These are phyloP conservation scores for Fusarium devonianum DNA, from an alignment of 2,329 filamentous ascomycete genomes.

Conservation along the genomic window DNA sequence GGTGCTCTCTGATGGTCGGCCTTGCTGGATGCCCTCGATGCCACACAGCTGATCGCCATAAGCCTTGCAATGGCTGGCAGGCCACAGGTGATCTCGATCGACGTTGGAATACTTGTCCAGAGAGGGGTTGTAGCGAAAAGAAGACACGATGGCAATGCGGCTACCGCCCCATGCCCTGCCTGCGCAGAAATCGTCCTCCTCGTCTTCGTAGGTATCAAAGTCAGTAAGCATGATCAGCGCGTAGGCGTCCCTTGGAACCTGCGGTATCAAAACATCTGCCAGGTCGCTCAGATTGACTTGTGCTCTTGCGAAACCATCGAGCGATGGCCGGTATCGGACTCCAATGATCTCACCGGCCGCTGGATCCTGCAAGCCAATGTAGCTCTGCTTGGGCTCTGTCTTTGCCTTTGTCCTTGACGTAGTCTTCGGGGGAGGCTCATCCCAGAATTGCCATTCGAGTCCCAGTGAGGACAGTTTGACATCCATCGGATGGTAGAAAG, in stretches of 20 bases:
- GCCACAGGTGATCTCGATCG: constrained; percentile 66
- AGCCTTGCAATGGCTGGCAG: constrained; percentile 64
- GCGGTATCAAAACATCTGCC: constrained; percentile 61
- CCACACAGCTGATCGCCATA: constrained; percentile 55
- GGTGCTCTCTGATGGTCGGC: background rate
- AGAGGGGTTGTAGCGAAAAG: constrained; percentile 66
- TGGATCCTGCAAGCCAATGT: constrained; percentile 55
- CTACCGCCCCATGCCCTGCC: constrained; percentile 71
- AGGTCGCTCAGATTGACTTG: constrained; percentile 69
- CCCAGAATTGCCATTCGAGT: constrained; percentile 60
- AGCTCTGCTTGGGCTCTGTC: constrained; percentile 30
- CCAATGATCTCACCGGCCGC: constrained; percentile 49
- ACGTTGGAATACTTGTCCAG: constrained; percentile 51
- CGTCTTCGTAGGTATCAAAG: constrained; percentile 71
- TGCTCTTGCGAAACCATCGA: constrained; percentile 54
- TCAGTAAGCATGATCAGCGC: constrained; percentile 63
- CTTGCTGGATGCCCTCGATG: background rate
- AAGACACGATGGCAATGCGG: constrained; percentile 67
- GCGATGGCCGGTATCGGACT: constrained; percentile 58
- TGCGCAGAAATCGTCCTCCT: constrained; percentile 72
- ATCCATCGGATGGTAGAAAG: constrained; percentile 61
- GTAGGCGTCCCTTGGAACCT: no score
- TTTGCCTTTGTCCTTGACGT: constrained; percentile 17
- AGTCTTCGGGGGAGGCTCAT: constrained; percentile 29
- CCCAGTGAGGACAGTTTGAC: constrained; percentile 53